phyloP scores from a whole-genome alignment of 2,329 filamentous ascomycete genomes.

The Rhynchosporium agropyri region DNA sequence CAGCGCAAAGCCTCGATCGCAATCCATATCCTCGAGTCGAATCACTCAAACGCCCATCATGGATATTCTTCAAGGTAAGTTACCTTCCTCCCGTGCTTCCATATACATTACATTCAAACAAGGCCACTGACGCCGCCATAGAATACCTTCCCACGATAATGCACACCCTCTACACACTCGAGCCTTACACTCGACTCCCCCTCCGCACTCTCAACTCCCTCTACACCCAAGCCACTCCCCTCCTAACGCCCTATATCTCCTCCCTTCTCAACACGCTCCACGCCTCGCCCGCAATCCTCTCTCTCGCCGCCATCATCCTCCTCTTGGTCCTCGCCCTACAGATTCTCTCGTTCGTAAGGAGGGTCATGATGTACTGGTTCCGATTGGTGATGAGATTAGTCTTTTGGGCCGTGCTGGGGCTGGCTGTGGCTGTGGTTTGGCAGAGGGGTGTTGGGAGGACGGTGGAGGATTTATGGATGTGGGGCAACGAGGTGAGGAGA shows the following conservation, averaged over 20 bases:
- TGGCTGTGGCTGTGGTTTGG: constrained; percentile 59
- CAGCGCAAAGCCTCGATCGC: too few species aligned
- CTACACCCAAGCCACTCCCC: constrained; percentile 24
- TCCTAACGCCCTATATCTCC: constrained; percentile 33
- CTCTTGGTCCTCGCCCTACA: constrained; percentile 65
- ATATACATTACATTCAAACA: background rate
- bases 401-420: constrained; percentile 64
- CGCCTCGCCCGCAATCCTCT: constrained; percentile 44
- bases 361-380: constrained; percentile 77
- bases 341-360: constrained; percentile 69
- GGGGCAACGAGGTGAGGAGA: constrained; percentile 52
- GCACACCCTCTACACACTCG: constrained; percentile 26
- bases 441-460: constrained; percentile 69
- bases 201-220: constrained; percentile 18
- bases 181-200: constrained; percentile 33
- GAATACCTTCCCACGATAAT: constrained; percentile 29
- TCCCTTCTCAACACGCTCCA: constrained; percentile 22
- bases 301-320: constrained; percentile 58
- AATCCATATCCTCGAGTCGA: background rate
- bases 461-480: constrained; percentile 59
- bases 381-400: constrained; percentile 63
- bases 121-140: constrained; percentile 16
- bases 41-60: constrained; percentile 15
- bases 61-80: constrained; percentile 34
- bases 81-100: background rate